phyloP scores from a whole-genome alignment of 768 basidiomycete species.

The Stropharia rugosoannulata region DNA sequence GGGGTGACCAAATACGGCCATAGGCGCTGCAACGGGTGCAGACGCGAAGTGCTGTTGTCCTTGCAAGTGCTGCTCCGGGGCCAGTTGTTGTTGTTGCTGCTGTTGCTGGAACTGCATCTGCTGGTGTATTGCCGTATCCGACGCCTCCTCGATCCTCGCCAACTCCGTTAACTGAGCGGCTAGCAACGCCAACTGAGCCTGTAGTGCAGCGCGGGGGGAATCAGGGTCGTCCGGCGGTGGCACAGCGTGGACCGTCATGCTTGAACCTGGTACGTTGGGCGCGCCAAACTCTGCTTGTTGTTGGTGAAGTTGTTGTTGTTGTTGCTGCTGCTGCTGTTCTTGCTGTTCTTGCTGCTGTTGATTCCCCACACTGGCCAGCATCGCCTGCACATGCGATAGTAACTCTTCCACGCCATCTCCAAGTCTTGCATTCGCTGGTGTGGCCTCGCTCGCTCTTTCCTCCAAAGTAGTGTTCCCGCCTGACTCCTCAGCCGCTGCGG shows the following conservation, averaged over 20 bases:
- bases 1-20: neutral
- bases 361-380: constrained; percentile 16
- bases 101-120: constrained; percentile 7
- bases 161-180: constrained; percentile 74
- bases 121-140: neutral
- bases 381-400: constrained; percentile 28
- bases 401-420: constrained; percentile 22
- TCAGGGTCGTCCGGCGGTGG: constrained; percentile 7
- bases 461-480: neutral
- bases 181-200: constrained; percentile 70
- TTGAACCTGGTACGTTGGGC: neutral
- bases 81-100: neutral
- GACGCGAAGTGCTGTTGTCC: constrained; percentile 6
- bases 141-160: constrained; percentile 42
- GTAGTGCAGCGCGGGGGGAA: constrained; percentile 58
- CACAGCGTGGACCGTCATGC: constrained; percentile 1
- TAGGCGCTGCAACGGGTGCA: constrained; percentile 2
- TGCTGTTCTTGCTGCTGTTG: too few species aligned
- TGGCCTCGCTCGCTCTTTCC: neutral
- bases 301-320: too few species aligned
- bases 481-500: constrained; percentile 33
- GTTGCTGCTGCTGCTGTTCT: too few species aligned
- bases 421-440: neutral
- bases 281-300: neutral
- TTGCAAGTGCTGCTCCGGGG: constrained; percentile 3